Base-by-base conservation (phyloP, 1,139 yeast species). In the Kodamaea suecica region DNA sequence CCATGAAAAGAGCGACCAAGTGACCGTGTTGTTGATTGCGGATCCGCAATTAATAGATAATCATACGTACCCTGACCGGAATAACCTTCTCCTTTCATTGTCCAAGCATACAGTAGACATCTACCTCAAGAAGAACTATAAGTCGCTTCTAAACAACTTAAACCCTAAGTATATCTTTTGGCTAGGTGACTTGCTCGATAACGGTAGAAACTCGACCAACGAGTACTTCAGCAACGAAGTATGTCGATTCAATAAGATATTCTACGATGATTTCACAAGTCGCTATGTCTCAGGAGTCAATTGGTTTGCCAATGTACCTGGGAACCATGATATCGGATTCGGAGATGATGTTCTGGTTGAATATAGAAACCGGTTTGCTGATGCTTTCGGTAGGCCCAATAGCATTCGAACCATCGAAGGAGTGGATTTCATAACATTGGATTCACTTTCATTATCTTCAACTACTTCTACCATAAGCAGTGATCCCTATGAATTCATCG, bases 281-380 rank as follows among this genome's bases (percentile, higher is more conserved):
- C 20, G 27, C 11, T 56, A 63, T 36, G 41, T 40, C 8, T 47
- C 58, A 7, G 61, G 54, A 14, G 38, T 43, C 23, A 61, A 55
- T 36, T 53, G 53, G 49, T 59, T 63, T 37, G 44, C 54, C 7
- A 65, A 68, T 37, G 55, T 72, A 1, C 75, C 80, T 0, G 82
- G 82, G 2, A 76, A 76, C 46, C 81, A 76, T 47, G 82, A 76
- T 52, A 66, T 76, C 26, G 82, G 82, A 1, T 71, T 68, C 53
- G 78, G 72, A 5, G 61, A 73, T 45, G 70, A 69, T 6, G 77
- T 76, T 16, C 62, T 64, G 20, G 13, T 48, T 3, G 47, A 55
- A 6, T 55, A 71, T n/a, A 45, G 72, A 23, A 50, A 50, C 2
- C 52, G 80, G 30, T 76, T 73, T 40, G 44, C 42, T 16, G 35